These are phyloP conservation scores for Lolium perenne DNA, from an alignment of 176 grass and related monocot genomes.

Conservation along the genomic window DNA sequence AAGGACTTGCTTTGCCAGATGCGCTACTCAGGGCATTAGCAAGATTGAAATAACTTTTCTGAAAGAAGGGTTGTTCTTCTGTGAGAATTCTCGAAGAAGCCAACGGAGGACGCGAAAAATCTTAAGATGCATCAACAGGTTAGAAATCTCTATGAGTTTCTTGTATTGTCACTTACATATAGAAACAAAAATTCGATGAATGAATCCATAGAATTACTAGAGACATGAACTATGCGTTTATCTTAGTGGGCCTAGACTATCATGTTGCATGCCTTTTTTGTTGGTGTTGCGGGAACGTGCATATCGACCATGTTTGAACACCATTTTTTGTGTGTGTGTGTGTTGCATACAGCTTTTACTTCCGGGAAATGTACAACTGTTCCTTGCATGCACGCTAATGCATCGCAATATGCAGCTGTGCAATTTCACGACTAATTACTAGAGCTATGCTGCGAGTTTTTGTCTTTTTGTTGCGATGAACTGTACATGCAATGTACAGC, in stretches of 20 bases:
- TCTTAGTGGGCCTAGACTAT: too few relatives aligned
- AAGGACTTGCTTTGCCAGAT: background rate
- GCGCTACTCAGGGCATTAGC: background rate
- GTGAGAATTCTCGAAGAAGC: background rate
- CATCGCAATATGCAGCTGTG: background rate
- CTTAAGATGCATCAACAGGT: too few relatives aligned
- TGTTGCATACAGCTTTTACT: background rate
- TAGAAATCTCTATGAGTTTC: too few relatives aligned
- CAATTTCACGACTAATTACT: background rate
- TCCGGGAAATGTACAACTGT: background rate
- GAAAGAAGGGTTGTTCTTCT: background rate
- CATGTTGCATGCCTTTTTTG: background rate
- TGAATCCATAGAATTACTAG: too few relatives aligned
- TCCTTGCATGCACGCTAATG: background rate
- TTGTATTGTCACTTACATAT: too few relatives aligned
- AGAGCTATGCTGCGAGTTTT: too few relatives aligned
- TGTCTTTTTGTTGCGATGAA: background rate
- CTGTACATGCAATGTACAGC: background rate
- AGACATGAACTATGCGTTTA: too few relatives aligned
- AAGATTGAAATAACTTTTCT: background rate
- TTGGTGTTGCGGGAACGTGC: background rate
- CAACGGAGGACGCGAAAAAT: background rate
- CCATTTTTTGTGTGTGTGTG: background rate
- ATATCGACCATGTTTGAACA: background rate
- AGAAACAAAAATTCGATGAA: too few relatives aligned